A percentile compares a stretch with the other conserved stretches of the same genome.
These are phyloP conservation scores for Candida coleopterorum DNA, from an alignment of 805 yeast species.

Conservation along the genomic window DNA sequence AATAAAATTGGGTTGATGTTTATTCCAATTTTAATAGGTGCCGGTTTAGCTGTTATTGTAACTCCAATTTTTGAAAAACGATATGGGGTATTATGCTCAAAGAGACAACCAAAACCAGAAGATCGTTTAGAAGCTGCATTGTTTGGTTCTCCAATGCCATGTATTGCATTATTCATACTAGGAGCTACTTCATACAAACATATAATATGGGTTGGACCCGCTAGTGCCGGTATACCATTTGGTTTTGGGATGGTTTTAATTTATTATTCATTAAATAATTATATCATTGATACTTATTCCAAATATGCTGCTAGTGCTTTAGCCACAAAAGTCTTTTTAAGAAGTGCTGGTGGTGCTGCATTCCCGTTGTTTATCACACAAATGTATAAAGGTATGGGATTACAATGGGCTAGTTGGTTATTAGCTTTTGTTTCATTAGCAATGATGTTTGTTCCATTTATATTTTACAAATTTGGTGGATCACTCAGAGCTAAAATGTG, in stretches of 20 bases:
- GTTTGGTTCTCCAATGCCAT: slow-evolving; percentile 81
- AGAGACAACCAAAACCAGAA: slow-evolving; percentile 68
- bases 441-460: slow-evolving; percentile 69
- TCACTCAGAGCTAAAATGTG: slow-evolving; percentile 58
- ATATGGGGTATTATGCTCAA: slow-evolving; percentile 49
- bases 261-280: slow-evolving; percentile 61
- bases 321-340: slow-evolving; percentile 74
- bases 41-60: slow-evolving; percentile 63
- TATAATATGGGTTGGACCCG: slow-evolving; percentile 64
- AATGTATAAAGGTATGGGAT: slow-evolving; percentile 70
- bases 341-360: slow-evolving; percentile 85
- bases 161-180: slow-evolving; percentile 69
- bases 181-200: slow-evolving; percentile 75
- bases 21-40: slow-evolving; percentile 88
- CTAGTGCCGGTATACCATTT: slow-evolving; percentile 54
- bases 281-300: slow-evolving; percentile 86
- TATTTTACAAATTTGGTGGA: slow-evolving; percentile 65
- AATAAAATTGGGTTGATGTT: slow-evolving; percentile 81
- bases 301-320: slow-evolving; percentile 76
- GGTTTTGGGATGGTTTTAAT: slow-evolving; percentile 61
- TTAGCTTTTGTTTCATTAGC: slow-evolving; percentile 74
- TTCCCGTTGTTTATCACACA: slow-evolving; percentile 79
- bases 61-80: slow-evolving; percentile 68
- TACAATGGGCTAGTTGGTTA: slow-evolving; percentile 79
- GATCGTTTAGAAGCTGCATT: slow-evolving; percentile 77